Conservation (phyloP, 176 grass and related monocot genomes). For the Juncus effusus region DNA sequence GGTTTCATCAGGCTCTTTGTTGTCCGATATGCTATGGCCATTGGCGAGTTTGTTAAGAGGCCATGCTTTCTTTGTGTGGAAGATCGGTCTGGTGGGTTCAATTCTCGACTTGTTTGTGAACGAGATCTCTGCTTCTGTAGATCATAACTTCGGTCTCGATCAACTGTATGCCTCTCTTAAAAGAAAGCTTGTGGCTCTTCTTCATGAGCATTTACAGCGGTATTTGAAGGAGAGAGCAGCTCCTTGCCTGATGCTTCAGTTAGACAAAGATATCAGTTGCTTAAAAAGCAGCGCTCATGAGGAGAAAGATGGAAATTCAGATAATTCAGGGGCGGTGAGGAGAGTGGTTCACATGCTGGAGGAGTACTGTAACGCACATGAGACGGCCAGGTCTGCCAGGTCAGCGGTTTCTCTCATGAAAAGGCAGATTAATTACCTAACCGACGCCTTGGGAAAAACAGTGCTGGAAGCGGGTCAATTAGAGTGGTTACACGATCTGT, state of each 20-base stretch:
- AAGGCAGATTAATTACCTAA: slow-evolving; percentile 77
- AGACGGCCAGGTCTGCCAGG: slow-evolving; percentile 68
- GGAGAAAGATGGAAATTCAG: slow-evolving; percentile 48
- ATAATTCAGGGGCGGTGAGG: slow-evolving; percentile 44
- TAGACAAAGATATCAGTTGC: slow-evolving; percentile 65
- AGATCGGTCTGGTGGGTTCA: slow-evolving; percentile 72
- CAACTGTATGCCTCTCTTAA: slow-evolving; percentile 71
- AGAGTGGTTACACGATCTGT: slow-evolving; percentile 90
- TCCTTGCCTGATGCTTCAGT: slow-evolving; percentile 47
- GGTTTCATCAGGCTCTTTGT: slow-evolving; percentile 44
- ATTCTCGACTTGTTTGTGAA: slow-evolving; percentile 79
- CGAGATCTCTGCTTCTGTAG: slow-evolving; percentile 83
- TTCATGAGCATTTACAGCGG: slow-evolving; percentile 55
- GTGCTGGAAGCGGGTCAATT: slow-evolving; percentile 69
- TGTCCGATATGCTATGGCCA: slow-evolving; percentile 65
- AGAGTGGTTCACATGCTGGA: slow-evolving; percentile 74
- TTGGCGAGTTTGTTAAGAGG: slow-evolving; percentile 60
- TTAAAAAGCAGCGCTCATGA: slow-evolving; percentile 52
- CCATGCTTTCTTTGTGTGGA: slow-evolving; percentile 86
- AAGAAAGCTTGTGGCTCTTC: slow-evolving; percentile 68
- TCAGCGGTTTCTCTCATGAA: slow-evolving; percentile 73
- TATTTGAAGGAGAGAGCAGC: slow-evolving; percentile 64
- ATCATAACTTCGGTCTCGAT: slow-evolving; percentile 64
- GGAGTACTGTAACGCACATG: slow-evolving; percentile 87
- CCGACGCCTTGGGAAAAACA: slow-evolving; percentile 58